A percentile compares a stretch with the other conserved stretches of the same genome.
These are phyloP conservation scores for Moesziomyces antarcticus DNA, from an alignment of 1,284 basidiomycete species.

Conservation along the genomic window DNA sequence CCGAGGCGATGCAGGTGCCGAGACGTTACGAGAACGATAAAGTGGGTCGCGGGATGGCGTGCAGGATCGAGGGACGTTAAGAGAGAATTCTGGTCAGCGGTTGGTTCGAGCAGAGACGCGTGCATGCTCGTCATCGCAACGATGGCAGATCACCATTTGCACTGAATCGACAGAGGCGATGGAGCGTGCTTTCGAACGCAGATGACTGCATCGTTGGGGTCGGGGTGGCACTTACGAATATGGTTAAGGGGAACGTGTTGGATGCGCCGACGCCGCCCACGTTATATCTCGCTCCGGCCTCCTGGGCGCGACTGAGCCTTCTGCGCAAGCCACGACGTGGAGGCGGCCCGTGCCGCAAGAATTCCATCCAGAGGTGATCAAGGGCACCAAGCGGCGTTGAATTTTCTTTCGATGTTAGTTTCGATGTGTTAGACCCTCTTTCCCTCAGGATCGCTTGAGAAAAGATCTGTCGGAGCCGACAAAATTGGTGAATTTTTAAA, in stretches of 20 bases:
- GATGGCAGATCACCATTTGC: neutral
- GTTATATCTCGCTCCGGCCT: conserved; percentile 18
- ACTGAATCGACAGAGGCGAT: neutral
- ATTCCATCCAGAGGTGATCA: conserved; percentile 15
- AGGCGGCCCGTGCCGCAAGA: conserved; percentile 32
- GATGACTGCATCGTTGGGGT: conserved; percentile 10
- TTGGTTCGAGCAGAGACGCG: neutral
- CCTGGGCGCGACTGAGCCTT: neutral
- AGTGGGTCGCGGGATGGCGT: too few relatives aligned
- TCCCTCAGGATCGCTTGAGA: too few relatives aligned
- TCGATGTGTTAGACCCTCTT: conserved; percentile 9
- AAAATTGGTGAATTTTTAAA: neutral
- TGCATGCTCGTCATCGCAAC: neutral
- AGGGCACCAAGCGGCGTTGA: neutral
- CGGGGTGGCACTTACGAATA: conserved; percentile 40
- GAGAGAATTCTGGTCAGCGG: neutral
- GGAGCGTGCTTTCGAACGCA: neutral
- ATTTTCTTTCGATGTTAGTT: neutral
- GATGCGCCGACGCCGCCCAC: conserved; percentile 1
- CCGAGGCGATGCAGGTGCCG: neutral
- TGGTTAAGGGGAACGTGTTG: conserved; percentile 20
- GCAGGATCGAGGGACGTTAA: too few relatives aligned
- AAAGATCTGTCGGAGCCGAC: conserved; percentile 2
- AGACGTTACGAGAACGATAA: too few relatives aligned
- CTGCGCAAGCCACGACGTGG: conserved; percentile 14